Conservation (phyloP, 768 basidiomycete genomes). For the Leccinum sublutescens region DNA sequence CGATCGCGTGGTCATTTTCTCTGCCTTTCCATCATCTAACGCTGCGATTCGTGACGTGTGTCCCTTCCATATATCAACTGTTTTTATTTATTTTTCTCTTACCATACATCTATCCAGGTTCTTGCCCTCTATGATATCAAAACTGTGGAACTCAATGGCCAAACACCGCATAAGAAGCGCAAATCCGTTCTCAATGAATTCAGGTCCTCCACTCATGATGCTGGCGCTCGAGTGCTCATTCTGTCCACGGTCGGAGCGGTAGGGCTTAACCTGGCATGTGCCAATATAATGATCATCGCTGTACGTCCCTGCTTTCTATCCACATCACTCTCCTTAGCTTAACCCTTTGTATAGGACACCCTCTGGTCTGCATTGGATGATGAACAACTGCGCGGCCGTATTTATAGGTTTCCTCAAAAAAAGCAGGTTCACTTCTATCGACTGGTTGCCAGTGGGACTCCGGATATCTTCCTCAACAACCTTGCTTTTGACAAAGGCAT, state of each 20-base stretch:
- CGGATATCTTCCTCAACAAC: conserved; percentile 25
- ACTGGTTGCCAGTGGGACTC: conserved; percentile 5
- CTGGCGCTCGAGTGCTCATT: conserved; percentile 7
- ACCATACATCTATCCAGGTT: neutral
- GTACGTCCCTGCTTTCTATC: neutral
- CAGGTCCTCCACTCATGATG: neutral
- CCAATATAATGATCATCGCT: conserved; percentile 14
- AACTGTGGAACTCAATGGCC: conserved; percentile 1
- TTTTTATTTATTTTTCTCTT: neutral
- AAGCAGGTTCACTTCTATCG: conserved; percentile 24
- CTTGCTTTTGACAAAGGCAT: conserved; percentile 18
- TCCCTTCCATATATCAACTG: neutral
- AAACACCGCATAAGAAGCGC: neutral
- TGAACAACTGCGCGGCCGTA: conserved; percentile 15
- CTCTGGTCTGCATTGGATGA: conserved; percentile 14
- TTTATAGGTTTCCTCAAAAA: conserved; percentile 14
- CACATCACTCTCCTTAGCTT: neutral
- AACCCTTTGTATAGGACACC: neutral
- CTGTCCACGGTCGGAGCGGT: conserved; percentile 16
- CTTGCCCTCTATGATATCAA: neutral
- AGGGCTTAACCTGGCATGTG: conserved; percentile 15
- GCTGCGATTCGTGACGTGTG: neutral
- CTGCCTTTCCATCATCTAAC: no score
- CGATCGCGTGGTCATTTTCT: no score
- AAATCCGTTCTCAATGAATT: conserved; percentile 1